Base-by-base conservation (phyloP, 2,329 filamentous ascomycete species). In the Colletotrichum destructivum region DNA sequence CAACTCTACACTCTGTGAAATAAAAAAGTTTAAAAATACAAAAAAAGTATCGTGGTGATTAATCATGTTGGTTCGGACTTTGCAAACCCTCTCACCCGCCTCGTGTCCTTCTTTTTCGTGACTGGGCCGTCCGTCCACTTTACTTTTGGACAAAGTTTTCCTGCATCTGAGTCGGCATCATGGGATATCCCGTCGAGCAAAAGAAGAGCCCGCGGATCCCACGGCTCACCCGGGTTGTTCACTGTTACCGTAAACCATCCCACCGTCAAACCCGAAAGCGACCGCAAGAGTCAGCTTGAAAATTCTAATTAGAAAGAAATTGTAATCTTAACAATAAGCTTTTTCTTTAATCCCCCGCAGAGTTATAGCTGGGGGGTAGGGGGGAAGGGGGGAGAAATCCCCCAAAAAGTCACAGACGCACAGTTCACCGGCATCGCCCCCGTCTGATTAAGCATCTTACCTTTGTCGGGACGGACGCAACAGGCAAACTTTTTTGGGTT, bases 361-460 rank as follows among this genome's bases (percentile, higher is more conserved):
- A 54, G 26, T 35, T 54, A 26, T 26, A 26, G 26, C 26, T 4
- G 26, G 26, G 4, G 26, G n/a, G n/a, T n/a, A n/a, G n/a, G n/a
- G n/a, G n/a, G n/a, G n/a, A n/a, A n/a, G n/a, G 23, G 23, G 23
- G 23, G 23, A 26, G 23, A 26, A 26, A 26, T 26, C 26, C 26
- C 26, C 26, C 40, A 31, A 2, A 51, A 56, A 42, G 40, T 40
- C 47, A 47, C 23, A 61, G 42, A 49, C 49, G 57, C 63, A 62
- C 35, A 40, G 62, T 51, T 57, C 64, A 57, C 26, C n/a, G 11
- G 49, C 40, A 23, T 38, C 11, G 13, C 16, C 31, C 44, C 64
- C 52, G 57, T 71, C 68, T 42, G 68, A 68, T 68, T 62, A 71
- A 68, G 64, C 57, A 68, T 62, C 64, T 62, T 62, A 54, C 44